phyloP scores from a whole-genome alignment of 75 land plant genomes.

The Cryptomeria japonica region DNA sequence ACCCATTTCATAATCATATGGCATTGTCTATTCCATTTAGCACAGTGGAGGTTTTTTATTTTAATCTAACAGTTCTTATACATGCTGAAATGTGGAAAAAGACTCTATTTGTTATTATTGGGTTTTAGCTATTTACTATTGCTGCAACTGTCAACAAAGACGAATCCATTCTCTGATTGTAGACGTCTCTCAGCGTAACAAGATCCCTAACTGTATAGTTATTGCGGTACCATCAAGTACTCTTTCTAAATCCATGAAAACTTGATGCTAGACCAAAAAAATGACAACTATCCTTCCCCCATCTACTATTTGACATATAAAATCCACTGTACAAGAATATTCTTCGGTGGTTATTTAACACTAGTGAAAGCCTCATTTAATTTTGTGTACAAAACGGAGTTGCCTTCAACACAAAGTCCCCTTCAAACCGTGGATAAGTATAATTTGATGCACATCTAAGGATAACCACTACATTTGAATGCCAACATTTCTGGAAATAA shows the following conservation, averaged over 20 bases:
- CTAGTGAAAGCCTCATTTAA: not conserved
- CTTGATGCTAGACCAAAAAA: not conserved
- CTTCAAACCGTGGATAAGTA: not conserved
- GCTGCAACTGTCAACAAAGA: too few species aligned
- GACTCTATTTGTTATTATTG: too few species aligned
- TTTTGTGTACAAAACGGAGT: not conserved
- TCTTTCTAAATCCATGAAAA: not conserved
- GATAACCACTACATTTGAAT: not conserved
- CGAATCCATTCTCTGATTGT: too few species aligned
- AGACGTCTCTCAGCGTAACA: too few species aligned
- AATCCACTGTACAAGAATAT: conserved; percentile 8
- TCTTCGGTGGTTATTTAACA: not conserved
- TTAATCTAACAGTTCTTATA: too few species aligned
- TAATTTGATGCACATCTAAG: not conserved
- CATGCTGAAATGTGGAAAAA: too few species aligned
- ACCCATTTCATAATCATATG: too few species aligned
- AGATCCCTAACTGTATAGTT: not conserved
- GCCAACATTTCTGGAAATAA: not conserved
- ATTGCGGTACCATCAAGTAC: not conserved
- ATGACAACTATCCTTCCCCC: not conserved
- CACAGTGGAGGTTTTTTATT: too few species aligned
- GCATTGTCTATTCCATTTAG: too few species aligned
- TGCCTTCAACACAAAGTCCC: not conserved
- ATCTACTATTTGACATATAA: not conserved
- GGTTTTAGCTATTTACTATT: too few species aligned